phyloP scores from a whole-genome alignment of 2,329 filamentous ascomycete genomes.

The Talaromyces sp. region DNA sequence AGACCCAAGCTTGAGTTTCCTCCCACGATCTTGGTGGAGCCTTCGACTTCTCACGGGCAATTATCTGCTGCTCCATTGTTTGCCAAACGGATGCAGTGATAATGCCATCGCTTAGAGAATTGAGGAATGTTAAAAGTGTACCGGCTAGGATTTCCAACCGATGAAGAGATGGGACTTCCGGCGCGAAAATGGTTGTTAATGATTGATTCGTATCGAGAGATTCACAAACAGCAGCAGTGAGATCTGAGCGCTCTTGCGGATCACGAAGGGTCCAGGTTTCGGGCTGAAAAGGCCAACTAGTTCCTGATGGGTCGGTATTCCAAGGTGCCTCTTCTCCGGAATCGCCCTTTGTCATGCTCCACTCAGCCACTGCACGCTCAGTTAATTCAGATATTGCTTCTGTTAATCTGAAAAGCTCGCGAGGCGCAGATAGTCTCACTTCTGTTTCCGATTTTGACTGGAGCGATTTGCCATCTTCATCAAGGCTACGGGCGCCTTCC shows the following conservation, averaged over 20 bases:
- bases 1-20: slow-evolving; percentile 62
- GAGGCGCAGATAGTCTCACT: slow-evolving; percentile 73
- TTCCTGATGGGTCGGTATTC: slow-evolving; percentile 48
- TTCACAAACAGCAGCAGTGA: slow-evolving; percentile 55
- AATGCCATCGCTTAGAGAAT: slow-evolving; percentile 76
- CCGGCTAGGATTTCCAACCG: slow-evolving; percentile 76
- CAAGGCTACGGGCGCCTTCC: slow-evolving; percentile 72
- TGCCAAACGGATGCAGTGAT: slow-evolving; percentile 72
- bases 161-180: slow-evolving; percentile 64
- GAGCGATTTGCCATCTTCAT: slow-evolving; percentile 24
- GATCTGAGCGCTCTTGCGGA: slow-evolving; percentile 43
- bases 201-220: slow-evolving; percentile 72
- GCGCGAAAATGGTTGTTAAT: slow-evolving; percentile 63
- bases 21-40: slow-evolving; percentile 52
- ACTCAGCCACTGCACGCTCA: slow-evolving; percentile 63
- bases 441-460: slow-evolving; percentile 43
- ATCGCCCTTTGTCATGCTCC: slow-evolving; percentile 59
- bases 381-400: slow-evolving; percentile 70
- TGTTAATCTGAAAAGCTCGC: slow-evolving; percentile 86
- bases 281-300: slow-evolving; percentile 62
- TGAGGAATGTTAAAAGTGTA: slow-evolving; percentile 73
- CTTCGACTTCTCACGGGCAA: slow-evolving; percentile 54
- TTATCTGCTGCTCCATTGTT: slow-evolving; percentile 63
- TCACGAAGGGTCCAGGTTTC: slow-evolving; percentile 52
- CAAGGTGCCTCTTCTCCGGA: slow-evolving; percentile 49